Base-by-base conservation (phyloP, 176 grass and related monocot species). In the Triticum turgidum region DNA sequence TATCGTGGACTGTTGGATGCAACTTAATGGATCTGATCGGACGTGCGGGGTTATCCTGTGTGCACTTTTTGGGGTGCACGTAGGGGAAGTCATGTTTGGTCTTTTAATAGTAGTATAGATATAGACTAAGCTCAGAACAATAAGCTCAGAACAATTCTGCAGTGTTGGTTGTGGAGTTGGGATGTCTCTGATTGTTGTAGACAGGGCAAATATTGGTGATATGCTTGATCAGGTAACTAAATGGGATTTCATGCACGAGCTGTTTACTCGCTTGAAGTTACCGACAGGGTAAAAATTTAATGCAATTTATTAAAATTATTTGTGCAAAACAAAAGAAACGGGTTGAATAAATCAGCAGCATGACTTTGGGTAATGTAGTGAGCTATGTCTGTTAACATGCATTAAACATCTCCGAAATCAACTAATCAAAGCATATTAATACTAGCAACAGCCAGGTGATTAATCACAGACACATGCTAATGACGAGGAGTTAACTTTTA, bases 141-240 rank as follows among this genome's bases (percentile, higher is more conserved):
- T n/a, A n/a, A 90, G 14, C 82, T 87, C 22, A 33, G 15, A 34
- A 87, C 20, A 73, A 62, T 77, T 87, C 18, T 91, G 45, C 88
- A 96, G 97, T 83, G 97, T 94, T n/a, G 97, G 94, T 49, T 99
- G 97, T 83, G 97, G 94, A 81, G 81, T 29, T 12, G 94, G 92
- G 34, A 72, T 93, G 76, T 96, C 97, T 80, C 72, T 94, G 67
- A 93, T 99, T 77, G 69, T 99, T 67, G 90, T 99, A 64, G 97
- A 94, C 73, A 96, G 89, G 88, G 37, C 80, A 82, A 94, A 93
- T 89, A 87, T 15, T 81, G 84, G 90, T 73, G 94, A 94, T 80
- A 85, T 34, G 80, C 83, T 99, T 80, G 90, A 96, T 73, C 65
- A 96, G 97, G 97, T 96, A 73, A 88, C 33, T 74, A 63, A 64